Conservation (phyloP, 805 yeast species). For the Lachancea kluyveri region DNA sequence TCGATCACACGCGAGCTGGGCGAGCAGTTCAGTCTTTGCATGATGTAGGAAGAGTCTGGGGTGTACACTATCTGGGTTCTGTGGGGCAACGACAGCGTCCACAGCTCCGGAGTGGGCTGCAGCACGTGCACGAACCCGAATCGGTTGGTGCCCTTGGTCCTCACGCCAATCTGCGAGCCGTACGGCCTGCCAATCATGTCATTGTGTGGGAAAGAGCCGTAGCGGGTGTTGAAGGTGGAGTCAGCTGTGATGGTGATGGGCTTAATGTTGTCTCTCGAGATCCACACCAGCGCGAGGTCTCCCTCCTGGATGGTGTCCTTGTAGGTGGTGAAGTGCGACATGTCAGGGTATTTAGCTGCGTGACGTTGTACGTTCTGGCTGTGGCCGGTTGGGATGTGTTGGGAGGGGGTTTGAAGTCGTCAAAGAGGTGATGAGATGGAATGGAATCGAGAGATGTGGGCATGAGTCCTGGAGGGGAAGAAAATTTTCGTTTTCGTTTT, state of each 20-base stretch:
- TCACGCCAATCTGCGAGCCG: constrained; percentile 77
- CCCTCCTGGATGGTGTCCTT: constrained; percentile 74
- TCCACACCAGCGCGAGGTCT: constrained; percentile 80
- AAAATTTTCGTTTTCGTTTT: no score
- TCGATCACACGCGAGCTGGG: constrained; percentile 81
- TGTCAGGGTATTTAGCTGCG: no score
- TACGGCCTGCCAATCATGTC: constrained; percentile 73
- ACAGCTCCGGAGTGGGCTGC: constrained; percentile 90
- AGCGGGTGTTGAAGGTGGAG: constrained; percentile 70
- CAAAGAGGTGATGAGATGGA: not conserved
- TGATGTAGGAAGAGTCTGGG: constrained; percentile 87
- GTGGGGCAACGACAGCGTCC: constrained; percentile 96
- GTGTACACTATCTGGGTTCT: constrained; percentile 97
- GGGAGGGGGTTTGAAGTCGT: constrained; percentile 14
- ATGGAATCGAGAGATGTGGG: no score
- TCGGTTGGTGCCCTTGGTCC: constrained; percentile 47
- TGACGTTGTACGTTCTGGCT: no score
- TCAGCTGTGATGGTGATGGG: constrained; percentile 61
- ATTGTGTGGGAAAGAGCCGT: constrained; percentile 82
- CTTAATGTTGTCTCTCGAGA: constrained; percentile 72
- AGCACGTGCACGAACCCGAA: constrained; percentile 81
- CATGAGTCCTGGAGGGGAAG: no score
- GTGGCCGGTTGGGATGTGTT: no score
- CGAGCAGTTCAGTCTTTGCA: constrained; percentile 69
- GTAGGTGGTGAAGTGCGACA: constrained; percentile 42